Base-by-base conservation (phyloP, 768 basidiomycete genomes). In the Xerocomellus chrysenteron region DNA sequence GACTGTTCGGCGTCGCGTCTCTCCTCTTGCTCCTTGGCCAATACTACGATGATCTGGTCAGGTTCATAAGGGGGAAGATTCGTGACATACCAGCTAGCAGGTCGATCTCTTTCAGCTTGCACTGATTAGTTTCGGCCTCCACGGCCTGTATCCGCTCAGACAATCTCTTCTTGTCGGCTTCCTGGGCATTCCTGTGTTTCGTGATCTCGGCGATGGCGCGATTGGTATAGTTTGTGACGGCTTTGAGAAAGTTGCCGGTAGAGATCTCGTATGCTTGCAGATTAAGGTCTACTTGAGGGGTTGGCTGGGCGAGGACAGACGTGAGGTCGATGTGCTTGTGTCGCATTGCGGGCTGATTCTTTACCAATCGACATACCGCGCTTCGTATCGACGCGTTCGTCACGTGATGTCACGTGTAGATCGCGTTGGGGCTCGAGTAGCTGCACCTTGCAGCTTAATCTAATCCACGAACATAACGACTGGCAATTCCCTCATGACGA, bases 81-180 rank as follows among this genome's bases (percentile, higher is more conserved):
- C 53, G 35, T 35, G 16, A 75, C 82, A n/a, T 69, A 93, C 92
- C 82, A 54, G 83, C 81, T 3, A 92, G 79, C 53, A 95, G 79
- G 50, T 90, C 86, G 32, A 92, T 86, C 72, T 94, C 93, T 64
- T 78, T 81, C 50, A 89, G 67, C 62, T 92, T 90, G 73, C 89
- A 92, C 43, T 85, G 76, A 52, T 83, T 85, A 2, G 82, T 93
- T 70, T 92, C 87, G 0, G 75, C 64, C 67, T 94, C 88, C 0
- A 84, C 76, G 9, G 81, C 76, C 43, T 84, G 79, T 10, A 74
- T 82, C 67, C 82, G 84, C 47, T 93, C 92, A 9, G 73, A 56
- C 0, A 85, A 58, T 56, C 79, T 80, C 66, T 87, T 88, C 73
- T 82, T 84, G 67, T 86, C 84, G 2, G 78, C 69, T 2, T 75